Percentiles rank a stretch among this genome's conserved stretches.
These are phyloP conservation scores for Closterium sp. DNA, from an alignment of 139 green algal species.

Conservation along the genomic window DNA sequence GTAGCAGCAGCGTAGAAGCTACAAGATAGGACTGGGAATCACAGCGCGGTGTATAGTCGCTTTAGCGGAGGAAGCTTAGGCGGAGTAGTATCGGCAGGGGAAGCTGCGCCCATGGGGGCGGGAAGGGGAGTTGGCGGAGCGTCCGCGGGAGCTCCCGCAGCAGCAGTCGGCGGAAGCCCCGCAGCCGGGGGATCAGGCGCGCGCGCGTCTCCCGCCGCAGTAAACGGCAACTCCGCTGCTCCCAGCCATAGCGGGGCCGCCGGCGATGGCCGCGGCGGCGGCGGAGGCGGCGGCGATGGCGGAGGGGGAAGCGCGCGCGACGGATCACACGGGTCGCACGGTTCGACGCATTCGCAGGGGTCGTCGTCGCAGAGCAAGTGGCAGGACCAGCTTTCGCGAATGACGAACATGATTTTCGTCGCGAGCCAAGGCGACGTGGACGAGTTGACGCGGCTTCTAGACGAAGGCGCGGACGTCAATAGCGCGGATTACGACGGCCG, in stretches of 20 bases:
- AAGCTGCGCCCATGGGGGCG: background rate
- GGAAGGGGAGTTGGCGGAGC: background rate
- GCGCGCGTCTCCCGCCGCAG: background rate
- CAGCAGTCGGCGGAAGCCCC: background rate
- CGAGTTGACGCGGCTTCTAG: background rate
- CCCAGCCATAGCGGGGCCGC: background rate
- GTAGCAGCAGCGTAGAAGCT: background rate
- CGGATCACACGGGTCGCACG: background rate
- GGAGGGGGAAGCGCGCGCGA: background rate
- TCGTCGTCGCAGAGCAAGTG: background rate
- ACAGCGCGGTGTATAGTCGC: background rate
- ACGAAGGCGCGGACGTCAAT: conserved; percentile 38
- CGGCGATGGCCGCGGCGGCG: too few relatives aligned
- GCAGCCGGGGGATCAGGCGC: background rate
- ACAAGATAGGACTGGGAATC: too few relatives aligned
- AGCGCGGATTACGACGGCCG: conserved; percentile 55
- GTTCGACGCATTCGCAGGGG: background rate
- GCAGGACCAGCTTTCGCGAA: conserved; percentile 2
- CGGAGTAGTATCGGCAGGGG: background rate
- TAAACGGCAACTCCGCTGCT: background rate
- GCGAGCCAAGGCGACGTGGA: conserved; percentile 42
- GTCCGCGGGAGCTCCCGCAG: background rate
- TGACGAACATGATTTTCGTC: conserved; percentile 35
- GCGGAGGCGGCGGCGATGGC: too few relatives aligned
- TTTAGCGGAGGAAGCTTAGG: background rate